Base-by-base conservation (phyloP, 2,329 filamentous ascomycete species). In the Emergomyces africanus region DNA sequence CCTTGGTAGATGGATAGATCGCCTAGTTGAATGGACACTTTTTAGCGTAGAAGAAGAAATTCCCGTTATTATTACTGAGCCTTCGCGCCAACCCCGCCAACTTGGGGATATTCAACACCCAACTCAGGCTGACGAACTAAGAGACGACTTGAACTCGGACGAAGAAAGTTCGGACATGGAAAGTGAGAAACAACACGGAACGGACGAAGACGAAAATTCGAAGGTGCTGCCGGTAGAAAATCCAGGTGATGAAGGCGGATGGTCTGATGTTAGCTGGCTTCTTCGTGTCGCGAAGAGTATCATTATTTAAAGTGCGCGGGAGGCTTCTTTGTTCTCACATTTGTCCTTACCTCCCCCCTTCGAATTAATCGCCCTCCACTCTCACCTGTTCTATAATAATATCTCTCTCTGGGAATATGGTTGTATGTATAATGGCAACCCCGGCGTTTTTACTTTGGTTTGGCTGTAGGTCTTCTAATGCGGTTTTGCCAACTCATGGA, bases 261-360 rank as follows among this genome's bases (percentile, higher is more conserved):
- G 81, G 81, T 75, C 79, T 61, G 81, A 84, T 71, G 81, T 79
- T 37, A 76, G 77, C 35, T 84, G 81, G 81, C 66, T 84, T 60
- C 68, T 84, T 60, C 78, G 79, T 55, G 76, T 81, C 48, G 79
- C 81, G 56, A 73, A 67, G 60, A 69, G 66, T 54, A 67, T 70
- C n/a, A 62, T 74, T 23, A 61, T 58, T 33, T 58, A 53, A 53
- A 20, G 2, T 12, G 6, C 30, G 12, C 2, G 28, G 20, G 23
- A 46, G 35, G 14, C 57, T 9, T 30, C 10, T n/a, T n/a, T 50
- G 23, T 15, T 53, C 33, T 18, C 2, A 23, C 9, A 5, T 28
- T 53, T n/a, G n/a, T 53, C 12, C 12, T 39, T 35, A 23, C 10
- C 9, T 15, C 14, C 14, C 5, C 33, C 15, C 15, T 39, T 25